phyloP scores from a whole-genome alignment of 495 filamentous ascomycete species.

The Tetracladium marchalianum region DNA sequence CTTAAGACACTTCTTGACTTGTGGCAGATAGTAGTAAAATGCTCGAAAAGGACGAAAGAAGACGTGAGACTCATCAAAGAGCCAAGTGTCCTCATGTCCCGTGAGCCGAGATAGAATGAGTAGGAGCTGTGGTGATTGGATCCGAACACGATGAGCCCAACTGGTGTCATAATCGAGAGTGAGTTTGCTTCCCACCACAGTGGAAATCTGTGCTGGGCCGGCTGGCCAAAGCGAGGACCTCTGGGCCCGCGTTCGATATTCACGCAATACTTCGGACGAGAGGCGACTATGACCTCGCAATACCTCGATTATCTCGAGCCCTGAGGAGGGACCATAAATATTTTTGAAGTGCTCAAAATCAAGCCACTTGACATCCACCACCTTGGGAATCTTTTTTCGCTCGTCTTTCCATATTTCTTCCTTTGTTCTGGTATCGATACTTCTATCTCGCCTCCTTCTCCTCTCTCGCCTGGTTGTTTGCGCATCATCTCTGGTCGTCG shows the following conservation, averaged over 20 bases:
- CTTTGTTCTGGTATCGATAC: no score
- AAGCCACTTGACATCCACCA: no score
- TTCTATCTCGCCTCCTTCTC: no score
- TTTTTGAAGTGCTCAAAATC: constrained; percentile 30
- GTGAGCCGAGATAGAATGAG: not conserved
- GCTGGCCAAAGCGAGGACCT: not conserved
- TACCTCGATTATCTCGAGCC: constrained; percentile 15
- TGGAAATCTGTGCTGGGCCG: not conserved
- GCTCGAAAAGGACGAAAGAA: constrained; percentile 30
- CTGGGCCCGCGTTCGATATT: not conserved
- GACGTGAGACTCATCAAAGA: constrained; percentile 22
- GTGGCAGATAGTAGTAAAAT: constrained; percentile 27
- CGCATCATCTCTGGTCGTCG: no score
- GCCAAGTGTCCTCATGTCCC: constrained; percentile 19
- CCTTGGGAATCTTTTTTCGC: no score
- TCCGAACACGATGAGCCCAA: constrained; percentile 27
- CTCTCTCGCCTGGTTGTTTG: no score
- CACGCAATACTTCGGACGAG: not conserved
- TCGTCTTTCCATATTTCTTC: no score
- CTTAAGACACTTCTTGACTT: constrained; percentile 25
- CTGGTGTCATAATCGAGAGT: constrained; percentile 13
- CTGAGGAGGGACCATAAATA: constrained; percentile 7
- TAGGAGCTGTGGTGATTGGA: constrained; percentile 28
- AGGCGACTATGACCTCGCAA: constrained; percentile 1
- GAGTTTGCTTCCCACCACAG: not conserved